A percentile compares a stretch with the other conserved stretches of the same genome.
phyloP scores from a whole-genome alignment of 176 grass and related monocot genomes.

The Hyparrhenia diplandra region DNA sequence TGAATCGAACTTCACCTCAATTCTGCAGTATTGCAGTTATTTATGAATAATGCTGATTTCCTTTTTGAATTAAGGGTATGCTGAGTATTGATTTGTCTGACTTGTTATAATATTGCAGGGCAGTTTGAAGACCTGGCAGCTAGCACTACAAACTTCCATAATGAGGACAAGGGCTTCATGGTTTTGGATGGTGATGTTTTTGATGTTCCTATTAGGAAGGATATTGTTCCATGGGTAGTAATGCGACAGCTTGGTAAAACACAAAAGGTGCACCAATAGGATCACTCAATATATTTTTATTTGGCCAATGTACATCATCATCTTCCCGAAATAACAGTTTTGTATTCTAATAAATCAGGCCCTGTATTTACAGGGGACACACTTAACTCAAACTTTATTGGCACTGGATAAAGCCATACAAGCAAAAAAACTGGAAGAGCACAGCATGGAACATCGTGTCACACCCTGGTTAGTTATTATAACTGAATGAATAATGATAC shows the following conservation, averaged over 20 bases:
- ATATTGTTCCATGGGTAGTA: constrained; percentile 85
- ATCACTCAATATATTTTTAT: constrained; percentile 5
- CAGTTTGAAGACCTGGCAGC: constrained; percentile 77
- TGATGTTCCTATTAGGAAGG: constrained; percentile 83
- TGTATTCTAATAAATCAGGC: not conserved
- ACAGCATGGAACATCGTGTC: constrained; percentile 70
- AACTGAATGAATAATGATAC: not conserved
- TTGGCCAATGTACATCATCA: not conserved
- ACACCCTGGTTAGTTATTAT: constrained; percentile 52
- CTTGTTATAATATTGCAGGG: constrained; percentile 28
- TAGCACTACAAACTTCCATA: constrained; percentile 77
- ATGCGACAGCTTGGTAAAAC: constrained; percentile 92
- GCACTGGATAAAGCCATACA: constrained; percentile 79
- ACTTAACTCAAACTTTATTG: constrained; percentile 85
- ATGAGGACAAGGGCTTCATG: constrained; percentile 84
- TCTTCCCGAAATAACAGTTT: not conserved
- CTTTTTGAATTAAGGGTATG: not conserved
- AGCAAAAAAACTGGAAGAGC: constrained; percentile 70
- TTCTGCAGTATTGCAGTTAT: not conserved
- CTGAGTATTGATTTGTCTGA: not conserved
- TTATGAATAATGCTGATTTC: not conserved
- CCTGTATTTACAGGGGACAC: constrained; percentile 57
- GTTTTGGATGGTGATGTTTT: constrained; percentile 96
- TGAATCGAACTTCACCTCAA: not conserved
- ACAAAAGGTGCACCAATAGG: constrained; percentile 50